Base-by-base conservation (phyloP, 2,329 filamentous ascomycete genomes). In the Calonectria pteridis region DNA sequence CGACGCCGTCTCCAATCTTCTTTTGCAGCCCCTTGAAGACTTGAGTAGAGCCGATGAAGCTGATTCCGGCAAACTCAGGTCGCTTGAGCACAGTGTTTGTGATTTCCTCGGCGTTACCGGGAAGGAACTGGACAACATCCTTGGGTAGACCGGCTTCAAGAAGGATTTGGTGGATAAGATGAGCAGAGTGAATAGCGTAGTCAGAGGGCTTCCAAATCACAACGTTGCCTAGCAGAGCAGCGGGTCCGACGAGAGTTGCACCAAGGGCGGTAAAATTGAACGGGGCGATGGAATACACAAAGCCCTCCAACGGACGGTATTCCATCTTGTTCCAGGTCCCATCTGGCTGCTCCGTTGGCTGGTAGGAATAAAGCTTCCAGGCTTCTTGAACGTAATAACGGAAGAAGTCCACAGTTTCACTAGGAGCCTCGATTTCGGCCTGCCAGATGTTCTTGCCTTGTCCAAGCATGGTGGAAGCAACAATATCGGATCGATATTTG, bases 201-300 rank as follows among this genome's bases (percentile, higher is more conserved):
- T 23, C 33, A 40, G 55, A 59, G 14, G 55, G 55, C 6, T 59
- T 59, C 55, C 55, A 59, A 59, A 59, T 40, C 1, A 59, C 55
- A 0, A 59, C 55, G 16, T 59, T 59, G n/a, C 55, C 55, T 18
- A 59, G 55, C 2, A 59, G 33, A 16, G 55, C 55, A 20, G 55
- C 55, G 2, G 55, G 55, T 5, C 55, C 55, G 16, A 59, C 33
- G 6, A 59, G 55, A 20, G 55, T 59, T 16, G 55, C 55, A 3
- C 55, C 55, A 37, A 59, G 55, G 13, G 55, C 55, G 2, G 55
- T 88, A 86, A 98, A 98, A 88, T 98, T 98, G 90, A 98, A 98
- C 46, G 96, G 96, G 63, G 93, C 94, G 79, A 98, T 92, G 43
- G 95, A 95, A 83, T 98, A 98, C 75, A 98, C 95, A 84, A 98